These are phyloP conservation scores for Adansonia gregorii DNA, from an alignment of 441 rosid genomes.

Conservation along the genomic window DNA sequence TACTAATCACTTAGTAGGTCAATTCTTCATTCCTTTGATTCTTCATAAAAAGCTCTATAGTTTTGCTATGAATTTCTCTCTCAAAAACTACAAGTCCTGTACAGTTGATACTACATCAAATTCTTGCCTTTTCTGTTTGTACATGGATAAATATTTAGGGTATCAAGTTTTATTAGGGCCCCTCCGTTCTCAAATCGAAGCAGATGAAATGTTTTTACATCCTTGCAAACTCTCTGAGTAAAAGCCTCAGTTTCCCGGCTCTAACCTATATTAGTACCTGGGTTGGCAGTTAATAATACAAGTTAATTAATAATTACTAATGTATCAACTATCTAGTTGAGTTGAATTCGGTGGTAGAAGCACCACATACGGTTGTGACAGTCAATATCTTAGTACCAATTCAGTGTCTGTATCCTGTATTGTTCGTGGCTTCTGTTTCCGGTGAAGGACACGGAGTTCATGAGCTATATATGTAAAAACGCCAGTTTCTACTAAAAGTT, in stretches of 20 bases:
- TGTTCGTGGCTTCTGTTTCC: not conserved
- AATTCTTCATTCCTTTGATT: no score
- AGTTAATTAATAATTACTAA: not conserved
- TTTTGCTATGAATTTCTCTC: not conserved
- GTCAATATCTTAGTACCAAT: not conserved
- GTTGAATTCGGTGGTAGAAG: not conserved
- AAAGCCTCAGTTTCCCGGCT: not conserved
- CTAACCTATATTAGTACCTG: not conserved
- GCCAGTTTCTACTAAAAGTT: not conserved
- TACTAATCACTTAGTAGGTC: not conserved
- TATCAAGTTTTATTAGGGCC: not conserved
- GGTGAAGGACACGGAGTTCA: not conserved
- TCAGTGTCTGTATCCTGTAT: not conserved
- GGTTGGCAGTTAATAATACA: not conserved
- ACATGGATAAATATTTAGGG: not conserved
- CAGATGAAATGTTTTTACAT: not conserved
- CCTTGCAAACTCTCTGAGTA: not conserved
- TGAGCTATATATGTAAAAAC: not conserved
- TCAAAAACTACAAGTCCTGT: not conserved
- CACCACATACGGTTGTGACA: not conserved
- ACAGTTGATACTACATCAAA: not conserved
- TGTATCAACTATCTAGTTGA: not conserved
- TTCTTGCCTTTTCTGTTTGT: not conserved
- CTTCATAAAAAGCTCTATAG: not conserved
- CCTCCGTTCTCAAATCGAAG: not conserved